Conservation (phyloP, 768 basidiomycete species). For the Russula sp. region DNA sequence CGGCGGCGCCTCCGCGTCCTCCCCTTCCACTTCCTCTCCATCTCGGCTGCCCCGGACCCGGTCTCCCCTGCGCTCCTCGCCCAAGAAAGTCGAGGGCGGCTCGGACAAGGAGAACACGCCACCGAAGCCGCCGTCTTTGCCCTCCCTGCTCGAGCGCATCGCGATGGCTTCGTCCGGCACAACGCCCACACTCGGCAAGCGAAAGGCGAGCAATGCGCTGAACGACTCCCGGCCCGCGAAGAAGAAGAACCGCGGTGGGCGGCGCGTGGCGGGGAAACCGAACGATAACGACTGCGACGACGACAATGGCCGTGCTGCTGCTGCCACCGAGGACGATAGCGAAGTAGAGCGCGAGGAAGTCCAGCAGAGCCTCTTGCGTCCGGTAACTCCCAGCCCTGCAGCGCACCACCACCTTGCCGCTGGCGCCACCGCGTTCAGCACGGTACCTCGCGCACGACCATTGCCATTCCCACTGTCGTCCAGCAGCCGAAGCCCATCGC, state of each 20-base stretch:
- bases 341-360: slow-evolving; percentile 15
- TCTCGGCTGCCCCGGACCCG: slow-evolving; percentile 14
- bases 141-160: slow-evolving; percentile 42
- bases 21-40: slow-evolving; percentile 19
- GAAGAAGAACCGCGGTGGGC: slow-evolving; percentile 2
- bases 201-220: slow-evolving; percentile 35
- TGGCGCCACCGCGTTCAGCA: background rate
- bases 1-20: background rate
- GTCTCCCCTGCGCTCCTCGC: slow-evolving; percentile 26
- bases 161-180: slow-evolving; percentile 31
- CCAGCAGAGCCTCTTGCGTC: background rate
- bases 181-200: slow-evolving; percentile 36
- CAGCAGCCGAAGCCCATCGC: background rate
- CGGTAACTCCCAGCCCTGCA: background rate
- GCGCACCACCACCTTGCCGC: background rate
- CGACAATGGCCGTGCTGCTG: background rate
- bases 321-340: slow-evolving; percentile 3
- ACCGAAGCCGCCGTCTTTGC: slow-evolving; percentile 29
- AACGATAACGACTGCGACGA: background rate
- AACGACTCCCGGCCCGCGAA: slow-evolving; percentile 13
- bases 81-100: slow-evolving; percentile 19
- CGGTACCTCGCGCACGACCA: background rate
- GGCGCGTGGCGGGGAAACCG: background rate
- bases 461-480: background rate
- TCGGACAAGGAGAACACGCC: slow-evolving; percentile 57